Percentiles rank a stretch among this genome's conserved stretches.
These are phyloP conservation scores for Lagerstroemia speciosa DNA, from an alignment of 345 rosid genomes.

Conservation along the genomic window DNA sequence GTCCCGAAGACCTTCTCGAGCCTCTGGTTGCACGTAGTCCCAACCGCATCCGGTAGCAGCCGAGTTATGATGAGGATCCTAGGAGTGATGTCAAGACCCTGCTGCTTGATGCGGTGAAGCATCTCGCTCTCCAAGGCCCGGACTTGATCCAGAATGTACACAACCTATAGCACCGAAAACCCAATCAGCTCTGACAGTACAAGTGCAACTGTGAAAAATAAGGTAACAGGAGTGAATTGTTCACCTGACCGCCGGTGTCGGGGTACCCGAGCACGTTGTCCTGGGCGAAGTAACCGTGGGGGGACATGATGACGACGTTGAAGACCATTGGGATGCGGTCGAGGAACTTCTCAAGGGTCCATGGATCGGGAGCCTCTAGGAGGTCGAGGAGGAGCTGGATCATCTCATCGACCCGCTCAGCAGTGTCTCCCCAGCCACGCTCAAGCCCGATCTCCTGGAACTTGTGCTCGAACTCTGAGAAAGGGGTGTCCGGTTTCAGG, in stretches of 20 bases:
- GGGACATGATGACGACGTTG: conserved; percentile 84
- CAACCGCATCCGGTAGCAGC: conserved; percentile 83
- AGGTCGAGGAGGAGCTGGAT: conserved; percentile 85
- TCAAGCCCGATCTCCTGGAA: conserved; percentile 92
- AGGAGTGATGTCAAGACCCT: conserved; percentile 82
- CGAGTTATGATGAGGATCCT: conserved; percentile 79
- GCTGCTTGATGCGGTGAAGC: conserved; percentile 82
- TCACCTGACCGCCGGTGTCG: conserved; percentile 96
- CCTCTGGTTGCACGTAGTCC: conserved; percentile 91
- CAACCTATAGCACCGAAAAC: conserved; percentile 37
- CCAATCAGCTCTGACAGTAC: neutral
- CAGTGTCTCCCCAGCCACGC: conserved; percentile 93
- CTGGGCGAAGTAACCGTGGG: conserved; percentile 94
- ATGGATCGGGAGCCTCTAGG: conserved; percentile 94
- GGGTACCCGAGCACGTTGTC: conserved; percentile 96
- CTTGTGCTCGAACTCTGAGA: conserved; percentile 49
- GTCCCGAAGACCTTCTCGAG: conserved; percentile 78
- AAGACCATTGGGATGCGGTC: conserved; percentile 89
- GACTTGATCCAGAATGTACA: conserved; percentile 95
- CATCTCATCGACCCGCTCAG: conserved; percentile 75
- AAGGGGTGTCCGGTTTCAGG: conserved; percentile 44
- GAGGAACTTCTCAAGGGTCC: conserved; percentile 84
- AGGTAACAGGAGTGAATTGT: neutral
- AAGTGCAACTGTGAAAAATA: no score
- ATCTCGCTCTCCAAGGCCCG: conserved; percentile 88